Conservation (phyloP, 768 basidiomycete genomes). For the Rhizopogon vinicolor region DNA sequence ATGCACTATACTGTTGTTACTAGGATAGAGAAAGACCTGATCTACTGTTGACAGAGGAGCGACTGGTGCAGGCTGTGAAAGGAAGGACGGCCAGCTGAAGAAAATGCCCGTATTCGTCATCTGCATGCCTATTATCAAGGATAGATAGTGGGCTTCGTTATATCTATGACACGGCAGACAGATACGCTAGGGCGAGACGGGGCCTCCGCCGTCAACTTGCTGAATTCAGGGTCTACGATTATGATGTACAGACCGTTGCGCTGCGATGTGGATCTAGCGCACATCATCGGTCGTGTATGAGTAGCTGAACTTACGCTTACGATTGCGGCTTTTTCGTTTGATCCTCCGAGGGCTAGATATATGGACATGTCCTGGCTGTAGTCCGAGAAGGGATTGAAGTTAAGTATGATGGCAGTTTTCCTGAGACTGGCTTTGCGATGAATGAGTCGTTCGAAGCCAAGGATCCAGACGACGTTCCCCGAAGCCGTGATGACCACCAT, state of each 20-base stretch:
- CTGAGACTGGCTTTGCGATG: constrained; percentile 35
- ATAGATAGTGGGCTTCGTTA: constrained; percentile 8
- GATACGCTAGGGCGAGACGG: constrained; percentile 28
- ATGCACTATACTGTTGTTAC: constrained; percentile 16
- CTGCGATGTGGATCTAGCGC: neutral
- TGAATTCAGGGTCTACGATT: constrained; percentile 15
- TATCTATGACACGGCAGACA: constrained; percentile 14
- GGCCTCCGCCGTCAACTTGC: constrained; percentile 19
- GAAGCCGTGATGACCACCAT: constrained; percentile 24
- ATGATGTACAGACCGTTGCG: constrained; percentile 20
- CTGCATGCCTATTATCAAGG: constrained; percentile 44
- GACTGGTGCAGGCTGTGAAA: too few species aligned
- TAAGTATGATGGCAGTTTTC: constrained; percentile 22
- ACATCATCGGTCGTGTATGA: too few species aligned
- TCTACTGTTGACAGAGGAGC: too few species aligned
- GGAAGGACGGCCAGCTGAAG: constrained; percentile 32
- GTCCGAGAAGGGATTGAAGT: constrained; percentile 15
- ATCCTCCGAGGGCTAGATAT: constrained; percentile 44
- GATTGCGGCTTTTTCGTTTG: constrained; percentile 36
- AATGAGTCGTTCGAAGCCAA: constrained; percentile 22
- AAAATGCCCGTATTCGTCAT: constrained; percentile 50
- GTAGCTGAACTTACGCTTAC: constrained; percentile 37
- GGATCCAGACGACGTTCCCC: constrained; percentile 22
- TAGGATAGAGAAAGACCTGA: too few species aligned
- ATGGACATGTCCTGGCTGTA: constrained; percentile 24